Evolutionary conservation across 768 basidiomycete species (phyloP), one percentile per base, ranked within the genome.

Genomic region (Clitopilus hobsonii): DNA sequence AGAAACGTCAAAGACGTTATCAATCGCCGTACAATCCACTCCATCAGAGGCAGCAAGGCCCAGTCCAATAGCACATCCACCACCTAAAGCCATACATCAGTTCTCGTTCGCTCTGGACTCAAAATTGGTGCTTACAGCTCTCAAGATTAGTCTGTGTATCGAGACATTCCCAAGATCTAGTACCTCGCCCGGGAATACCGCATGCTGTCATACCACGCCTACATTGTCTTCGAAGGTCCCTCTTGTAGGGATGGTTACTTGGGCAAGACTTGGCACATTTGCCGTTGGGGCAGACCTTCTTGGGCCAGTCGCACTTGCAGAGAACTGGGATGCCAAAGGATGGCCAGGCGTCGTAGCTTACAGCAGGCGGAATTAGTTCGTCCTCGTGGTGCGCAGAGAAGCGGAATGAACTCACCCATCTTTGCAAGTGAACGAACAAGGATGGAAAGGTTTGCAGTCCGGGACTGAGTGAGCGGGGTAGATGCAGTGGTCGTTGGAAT

Each of bases 141-240:
- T 80, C 80, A 6, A 83, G 69, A 36, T 82, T 78, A 36, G 61
- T 67, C 55, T 65, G 68, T 1, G 73, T 78, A 58, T 82, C 63
- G 45, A 83, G 59, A 55, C 80, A 81, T 56, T 82, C 80, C 75
- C 77, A 80, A 2, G 74, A 71, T 2, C 68, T 64, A 11, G 64
- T 56, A 14, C 62, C 61, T 11, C 74, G 65, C 16, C 76, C 74
- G 23, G 67, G 71, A 51, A 81, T 66, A 5, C 75, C 75, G 54
- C 81, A 82, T 1, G 76, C 72, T 0, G 69, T 69, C 54, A 67
- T 62, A 3, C 74, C 78, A 10, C 49, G 53, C 2, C 69, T 67
- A 60, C 81, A 81, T 22, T 60, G 28, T 38, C 66, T 65, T 70
- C 65, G 38, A 57, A 41, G 13, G 20, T 72, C 71, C 32, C 74